phyloP scores from a whole-genome alignment of 2,329 filamentous ascomycete genomes.

The Nannizzia gypsea region DNA sequence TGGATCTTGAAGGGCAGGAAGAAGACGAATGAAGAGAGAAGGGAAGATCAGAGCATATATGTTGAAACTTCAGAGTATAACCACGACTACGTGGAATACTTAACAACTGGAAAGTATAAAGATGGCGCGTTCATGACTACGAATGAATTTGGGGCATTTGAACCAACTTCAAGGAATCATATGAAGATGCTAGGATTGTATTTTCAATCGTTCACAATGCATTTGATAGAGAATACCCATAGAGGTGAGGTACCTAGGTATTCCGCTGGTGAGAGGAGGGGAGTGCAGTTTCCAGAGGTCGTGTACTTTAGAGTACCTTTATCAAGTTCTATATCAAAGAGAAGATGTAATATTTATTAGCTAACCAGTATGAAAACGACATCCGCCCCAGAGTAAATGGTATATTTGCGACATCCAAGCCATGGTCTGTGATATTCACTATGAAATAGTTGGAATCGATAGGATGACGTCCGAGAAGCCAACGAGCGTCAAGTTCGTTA shows the following conservation, averaged over 20 bases:
- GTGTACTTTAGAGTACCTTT: background rate
- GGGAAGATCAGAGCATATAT: too few relatives aligned
- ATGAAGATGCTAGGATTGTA: background rate
- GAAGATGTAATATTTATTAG: too few relatives aligned
- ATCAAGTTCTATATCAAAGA: too few relatives aligned
- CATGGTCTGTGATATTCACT: too few relatives aligned
- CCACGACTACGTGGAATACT: conserved; percentile 10
- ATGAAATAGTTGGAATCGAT: too few relatives aligned
- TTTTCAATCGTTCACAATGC: background rate
- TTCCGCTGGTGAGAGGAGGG: background rate
- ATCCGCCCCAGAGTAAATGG: too few relatives aligned
- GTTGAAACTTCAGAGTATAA: conserved; percentile 8
- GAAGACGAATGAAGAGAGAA: too few relatives aligned
- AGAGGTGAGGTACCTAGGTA: background rate
- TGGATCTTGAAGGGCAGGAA: too few relatives aligned
- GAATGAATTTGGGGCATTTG: conserved; percentile 6
- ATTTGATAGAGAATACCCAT: background rate
- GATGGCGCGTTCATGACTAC: background rate
- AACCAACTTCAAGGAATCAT: background rate
- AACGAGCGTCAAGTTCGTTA: background rate
- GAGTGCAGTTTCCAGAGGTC: background rate
- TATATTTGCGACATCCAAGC: too few relatives aligned
- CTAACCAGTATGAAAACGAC: too few relatives aligned
- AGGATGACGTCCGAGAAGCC: background rate
- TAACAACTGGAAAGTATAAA: background rate